These are phyloP conservation scores for Paramecium sonneborni DNA, from an alignment of 73 alveolate genomes.

Conservation along the genomic window DNA sequence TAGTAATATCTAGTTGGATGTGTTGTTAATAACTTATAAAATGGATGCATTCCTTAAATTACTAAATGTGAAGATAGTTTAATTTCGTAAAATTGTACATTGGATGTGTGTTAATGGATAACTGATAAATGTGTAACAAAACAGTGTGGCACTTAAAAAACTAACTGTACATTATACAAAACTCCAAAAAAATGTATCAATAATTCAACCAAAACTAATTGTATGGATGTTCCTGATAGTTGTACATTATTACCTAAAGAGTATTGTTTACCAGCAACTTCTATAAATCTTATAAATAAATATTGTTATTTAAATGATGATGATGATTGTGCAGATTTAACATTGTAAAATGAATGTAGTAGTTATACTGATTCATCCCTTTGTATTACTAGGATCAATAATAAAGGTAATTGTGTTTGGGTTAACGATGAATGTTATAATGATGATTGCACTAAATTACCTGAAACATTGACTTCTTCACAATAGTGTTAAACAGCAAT, in stretches of 20 bases:
- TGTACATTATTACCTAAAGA: not conserved
- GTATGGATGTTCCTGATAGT: not conserved
- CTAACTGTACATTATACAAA: not conserved
- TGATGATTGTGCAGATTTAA: not conserved
- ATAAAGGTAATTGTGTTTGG: constrained; percentile 26
- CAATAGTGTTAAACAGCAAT: not conserved
- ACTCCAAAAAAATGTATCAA: not conserved
- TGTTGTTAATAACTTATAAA: not conserved
- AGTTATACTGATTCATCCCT: not conserved
- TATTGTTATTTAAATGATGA: not conserved
- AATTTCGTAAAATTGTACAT: not conserved
- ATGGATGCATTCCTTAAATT: not conserved
- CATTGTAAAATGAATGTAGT: not conserved
- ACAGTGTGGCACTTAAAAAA: not conserved
- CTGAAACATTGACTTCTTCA: not conserved
- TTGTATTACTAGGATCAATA: not conserved
- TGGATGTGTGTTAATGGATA: not conserved
- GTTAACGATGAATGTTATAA: not conserved
- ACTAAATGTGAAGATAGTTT: not conserved
- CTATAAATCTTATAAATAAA: not conserved
- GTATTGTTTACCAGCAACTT: not conserved
- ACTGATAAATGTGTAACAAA: not conserved
- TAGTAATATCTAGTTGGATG: not conserved
- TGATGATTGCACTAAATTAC: not conserved
- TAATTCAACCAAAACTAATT: not conserved